phyloP scores from a whole-genome alignment of 2,329 filamentous ascomycete genomes.

The Claviceps citrina region DNA sequence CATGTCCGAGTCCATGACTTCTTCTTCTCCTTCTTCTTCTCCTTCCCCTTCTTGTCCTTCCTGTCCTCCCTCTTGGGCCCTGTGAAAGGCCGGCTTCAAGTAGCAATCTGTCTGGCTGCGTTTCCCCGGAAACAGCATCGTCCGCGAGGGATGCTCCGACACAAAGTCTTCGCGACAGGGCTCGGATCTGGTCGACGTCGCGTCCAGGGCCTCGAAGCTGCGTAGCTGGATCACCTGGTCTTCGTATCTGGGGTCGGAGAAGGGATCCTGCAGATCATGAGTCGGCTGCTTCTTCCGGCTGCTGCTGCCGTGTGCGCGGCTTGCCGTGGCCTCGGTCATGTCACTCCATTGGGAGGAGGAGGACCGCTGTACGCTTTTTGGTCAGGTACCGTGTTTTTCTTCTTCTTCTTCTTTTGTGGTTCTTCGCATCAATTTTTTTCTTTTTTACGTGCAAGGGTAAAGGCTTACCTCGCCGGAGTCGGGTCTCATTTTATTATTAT shows the following conservation, averaged over 20 bases:
- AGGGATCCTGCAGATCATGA: constrained; percentile 1
- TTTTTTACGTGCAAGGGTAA: no score
- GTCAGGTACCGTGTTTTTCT: neutral
- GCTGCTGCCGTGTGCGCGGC: neutral
- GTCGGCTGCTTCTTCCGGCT: neutral
- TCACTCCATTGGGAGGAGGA: constrained; percentile 4
- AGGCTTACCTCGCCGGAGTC: constrained; percentile 1
- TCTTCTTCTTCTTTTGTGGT: neutral
- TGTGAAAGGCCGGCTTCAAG: neutral
- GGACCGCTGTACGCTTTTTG: neutral
- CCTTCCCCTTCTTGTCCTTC: constrained; percentile 10
- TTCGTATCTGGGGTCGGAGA: constrained; percentile 5
- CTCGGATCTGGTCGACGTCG: neutral
- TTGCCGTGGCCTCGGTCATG: neutral
- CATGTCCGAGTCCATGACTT: constrained; percentile 15
- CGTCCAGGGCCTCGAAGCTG: constrained; percentile 1
- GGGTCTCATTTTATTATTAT: neutral
- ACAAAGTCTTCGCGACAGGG: constrained; percentile 1
- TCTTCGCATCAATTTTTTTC: no score
- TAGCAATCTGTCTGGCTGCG: constrained; percentile 1
- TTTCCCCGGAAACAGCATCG: neutral
- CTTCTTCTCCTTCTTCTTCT: constrained; percentile 13
- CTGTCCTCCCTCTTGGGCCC: constrained; percentile 11
- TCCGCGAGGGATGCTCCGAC: constrained; percentile 3
- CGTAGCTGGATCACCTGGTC: constrained; percentile 3